phyloP scores from a whole-genome alignment of 768 basidiomycete genomes.

The Mycena albidolilacea region DNA sequence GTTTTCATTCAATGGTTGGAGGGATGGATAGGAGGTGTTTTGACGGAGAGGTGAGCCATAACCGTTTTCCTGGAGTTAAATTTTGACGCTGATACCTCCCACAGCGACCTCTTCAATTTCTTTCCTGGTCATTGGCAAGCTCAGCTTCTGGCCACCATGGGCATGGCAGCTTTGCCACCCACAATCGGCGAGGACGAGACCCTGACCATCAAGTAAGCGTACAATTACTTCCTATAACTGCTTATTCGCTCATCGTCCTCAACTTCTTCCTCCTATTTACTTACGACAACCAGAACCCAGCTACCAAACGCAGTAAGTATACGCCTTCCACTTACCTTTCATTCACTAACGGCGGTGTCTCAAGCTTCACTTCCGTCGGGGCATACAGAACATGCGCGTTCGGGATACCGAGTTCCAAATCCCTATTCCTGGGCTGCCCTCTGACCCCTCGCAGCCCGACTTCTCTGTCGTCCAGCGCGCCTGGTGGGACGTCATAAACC shows the following conservation, averaged over 20 bases:
- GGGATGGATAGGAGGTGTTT: conserved; percentile 23
- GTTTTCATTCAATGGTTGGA: conserved; percentile 35
- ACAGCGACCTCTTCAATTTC: conserved; percentile 4
- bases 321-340: background rate
- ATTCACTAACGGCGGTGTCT: background rate
- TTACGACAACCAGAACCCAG: conserved; percentile 3
- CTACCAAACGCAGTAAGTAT: conserved; percentile 22
- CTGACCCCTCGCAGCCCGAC: conserved; percentile 35
- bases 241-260: background rate
- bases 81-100: background rate
- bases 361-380: conserved; percentile 18
- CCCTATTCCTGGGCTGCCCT: conserved; percentile 36
- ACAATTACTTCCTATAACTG: conserved; percentile 2
- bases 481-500: conserved; percentile 39
- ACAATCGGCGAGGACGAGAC: conserved; percentile 6
- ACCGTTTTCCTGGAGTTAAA: background rate
- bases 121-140: conserved; percentile 23
- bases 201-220: conserved; percentile 20
- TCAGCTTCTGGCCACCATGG: background rate
- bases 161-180: conserved; percentile 14
- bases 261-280: background rate
- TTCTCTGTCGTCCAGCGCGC: conserved; percentile 43
- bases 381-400: conserved; percentile 45
- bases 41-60: conserved; percentile 20
- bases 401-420: conserved; percentile 47